Conservation (phyloP, 1,284 basidiomycete species). For the Abortiporus biennis region DNA sequence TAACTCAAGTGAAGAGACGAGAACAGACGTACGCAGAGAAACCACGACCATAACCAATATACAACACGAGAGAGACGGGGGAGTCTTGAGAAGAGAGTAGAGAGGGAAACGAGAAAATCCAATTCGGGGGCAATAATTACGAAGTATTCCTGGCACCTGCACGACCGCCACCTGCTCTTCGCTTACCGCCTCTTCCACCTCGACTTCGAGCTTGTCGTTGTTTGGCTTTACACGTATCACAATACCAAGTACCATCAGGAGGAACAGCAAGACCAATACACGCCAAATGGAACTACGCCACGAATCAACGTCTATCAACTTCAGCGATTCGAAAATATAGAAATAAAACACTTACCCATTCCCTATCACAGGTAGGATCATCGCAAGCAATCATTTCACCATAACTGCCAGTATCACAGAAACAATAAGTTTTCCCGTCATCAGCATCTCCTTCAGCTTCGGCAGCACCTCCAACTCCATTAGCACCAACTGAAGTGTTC, state of each 20-base stretch:
- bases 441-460: conserved; percentile 42
- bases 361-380: conserved; percentile 78
- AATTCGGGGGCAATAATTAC: background rate
- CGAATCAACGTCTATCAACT: background rate
- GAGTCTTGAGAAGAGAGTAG: background rate
- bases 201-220: conserved; percentile 40
- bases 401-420: conserved; percentile 82
- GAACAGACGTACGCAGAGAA: background rate
- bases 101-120: background rate
- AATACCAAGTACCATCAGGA: conserved; percentile 82
- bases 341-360: conserved; percentile 76
- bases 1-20: too few relatives aligned
- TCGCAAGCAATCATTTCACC: conserved; percentile 99
- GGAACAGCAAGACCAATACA: conserved; percentile 72
- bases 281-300: conserved; percentile 74
- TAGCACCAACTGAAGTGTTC: conserved; percentile 15
- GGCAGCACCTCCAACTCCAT: conserved; percentile 21
- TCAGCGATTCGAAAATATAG: conserved; percentile 5
- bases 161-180: conserved; percentile 27
- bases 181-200: conserved; percentile 42
- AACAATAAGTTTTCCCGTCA: conserved; percentile 79
- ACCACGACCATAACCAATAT: background rate
- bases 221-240: conserved; percentile 58
- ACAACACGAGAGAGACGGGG: background rate
- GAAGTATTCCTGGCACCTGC: conserved; percentile 10